Conservation (phyloP, 2,329 filamentous ascomycete species). For the Ceratocystis eucalypticola region DNA sequence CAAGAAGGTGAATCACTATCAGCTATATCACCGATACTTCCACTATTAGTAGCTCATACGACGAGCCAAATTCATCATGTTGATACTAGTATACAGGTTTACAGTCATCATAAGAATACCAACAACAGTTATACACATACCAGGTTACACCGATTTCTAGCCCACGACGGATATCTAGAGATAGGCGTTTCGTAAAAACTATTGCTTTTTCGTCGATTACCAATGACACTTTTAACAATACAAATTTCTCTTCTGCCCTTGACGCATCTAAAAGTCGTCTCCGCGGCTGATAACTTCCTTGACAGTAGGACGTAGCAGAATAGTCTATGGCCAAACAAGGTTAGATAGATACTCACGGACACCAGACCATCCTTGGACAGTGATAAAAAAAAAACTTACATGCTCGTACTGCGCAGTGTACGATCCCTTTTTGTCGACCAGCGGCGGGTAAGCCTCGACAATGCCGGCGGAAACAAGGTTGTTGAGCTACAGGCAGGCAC, state of each 20-base stretch:
- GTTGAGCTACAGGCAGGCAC: constrained; percentile 44
- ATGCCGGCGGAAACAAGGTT: constrained; percentile 65
- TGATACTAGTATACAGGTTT: too few relatives aligned
- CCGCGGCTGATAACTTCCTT: constrained; percentile 72
- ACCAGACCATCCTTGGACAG: not conserved
- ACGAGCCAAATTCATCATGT: too few relatives aligned
- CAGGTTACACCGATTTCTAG: too few relatives aligned
- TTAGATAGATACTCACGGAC: not conserved
- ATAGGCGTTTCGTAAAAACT: not conserved
- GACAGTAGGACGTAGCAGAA: constrained; percentile 55
- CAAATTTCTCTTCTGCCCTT: not conserved
- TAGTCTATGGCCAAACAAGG: constrained; percentile 37
- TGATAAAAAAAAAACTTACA: constrained; percentile 41
- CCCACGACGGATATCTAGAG: not conserved
- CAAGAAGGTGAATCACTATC: too few relatives aligned
- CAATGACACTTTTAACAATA: not conserved
- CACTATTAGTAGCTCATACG: too few relatives aligned
- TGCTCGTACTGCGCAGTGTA: constrained; percentile 85
- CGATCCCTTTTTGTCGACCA: constrained; percentile 74
- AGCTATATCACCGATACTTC: too few relatives aligned
- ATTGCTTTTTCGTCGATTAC: not conserved
- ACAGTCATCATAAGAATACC: too few relatives aligned
- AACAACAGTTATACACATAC: too few relatives aligned
- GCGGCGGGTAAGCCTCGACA: constrained; percentile 69
- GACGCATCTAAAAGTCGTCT: constrained; percentile 50